phyloP scores from a whole-genome alignment of 495 filamentous ascomycete genomes.

The Penicillium roqueforti region DNA sequence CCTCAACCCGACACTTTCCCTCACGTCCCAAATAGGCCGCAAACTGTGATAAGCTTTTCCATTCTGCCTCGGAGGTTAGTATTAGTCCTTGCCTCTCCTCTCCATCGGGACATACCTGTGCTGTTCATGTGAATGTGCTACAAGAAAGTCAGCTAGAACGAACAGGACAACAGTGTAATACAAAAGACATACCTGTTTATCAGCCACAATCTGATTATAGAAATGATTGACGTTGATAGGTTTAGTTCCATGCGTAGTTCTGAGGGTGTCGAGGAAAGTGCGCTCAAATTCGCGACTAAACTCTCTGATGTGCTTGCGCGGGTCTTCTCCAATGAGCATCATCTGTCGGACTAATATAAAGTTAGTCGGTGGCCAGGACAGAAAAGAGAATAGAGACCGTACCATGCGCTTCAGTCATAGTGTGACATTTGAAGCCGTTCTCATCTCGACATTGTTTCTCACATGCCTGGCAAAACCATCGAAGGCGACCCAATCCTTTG shows the following conservation, averaged over 20 bases:
- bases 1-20: constrained; percentile 80
- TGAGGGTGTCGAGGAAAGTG: constrained; percentile 71
- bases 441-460: constrained; percentile 48
- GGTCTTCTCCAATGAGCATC: constrained; percentile 77
- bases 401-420: constrained; percentile 15
- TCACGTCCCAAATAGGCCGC: constrained; percentile 78
- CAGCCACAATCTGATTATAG: constrained; percentile 70
- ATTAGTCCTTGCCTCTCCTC: not conserved
- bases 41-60: constrained; percentile 82
- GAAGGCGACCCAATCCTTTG: constrained; percentile 78
- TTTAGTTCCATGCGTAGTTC: constrained; percentile 83
- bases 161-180: not conserved
- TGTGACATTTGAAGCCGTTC: constrained; percentile 63
- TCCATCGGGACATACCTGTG: constrained; percentile 40
- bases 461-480: constrained; percentile 67
- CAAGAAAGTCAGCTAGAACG: not conserved
- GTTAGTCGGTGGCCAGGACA: not conserved
- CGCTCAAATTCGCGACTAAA: constrained; percentile 72
- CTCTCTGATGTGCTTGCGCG: constrained; percentile 70
- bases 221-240: constrained; percentile 80
- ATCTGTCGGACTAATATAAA: constrained; percentile 62
- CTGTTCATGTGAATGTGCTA: constrained; percentile 87
- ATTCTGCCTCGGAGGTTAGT: constrained; percentile 38
- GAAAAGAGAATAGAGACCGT: not conserved
- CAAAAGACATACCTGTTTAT: constrained; percentile 40